Percentiles rank a stretch among this genome's conserved stretches.
These are phyloP conservation scores for Lentinula edodes DNA, from an alignment of 768 basidiomycete genomes.

Conservation along the genomic window DNA sequence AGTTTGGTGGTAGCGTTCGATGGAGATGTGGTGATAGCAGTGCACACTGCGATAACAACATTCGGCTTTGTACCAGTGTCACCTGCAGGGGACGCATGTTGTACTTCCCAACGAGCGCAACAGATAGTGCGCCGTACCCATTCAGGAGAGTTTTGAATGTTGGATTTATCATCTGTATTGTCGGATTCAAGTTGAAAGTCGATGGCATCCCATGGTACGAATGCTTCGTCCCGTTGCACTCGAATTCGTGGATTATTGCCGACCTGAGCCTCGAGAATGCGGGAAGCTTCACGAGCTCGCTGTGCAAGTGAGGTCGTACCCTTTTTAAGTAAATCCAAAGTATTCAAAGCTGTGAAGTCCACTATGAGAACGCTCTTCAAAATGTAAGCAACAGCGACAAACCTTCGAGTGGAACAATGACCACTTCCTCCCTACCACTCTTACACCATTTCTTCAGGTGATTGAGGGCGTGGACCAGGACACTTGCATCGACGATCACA, in stretches of 20 bases:
- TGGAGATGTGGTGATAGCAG: conserved; percentile 26
- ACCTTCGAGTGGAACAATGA: conserved; percentile 91
- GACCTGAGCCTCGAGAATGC: conserved; percentile 84
- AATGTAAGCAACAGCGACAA: conserved; percentile 14
- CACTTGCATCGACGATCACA: conserved; percentile 76
- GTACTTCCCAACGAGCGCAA: conserved; percentile 72
- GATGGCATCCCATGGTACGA: conserved; percentile 76
- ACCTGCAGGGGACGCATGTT: conserved; percentile 32
- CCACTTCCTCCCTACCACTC: conserved; percentile 68
- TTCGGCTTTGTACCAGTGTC: conserved; percentile 18
- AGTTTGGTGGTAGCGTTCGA: conserved; percentile 21
- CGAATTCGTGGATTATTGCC: conserved; percentile 77
- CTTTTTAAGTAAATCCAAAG: conserved; percentile 90
- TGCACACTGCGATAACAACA: conserved; percentile 58
- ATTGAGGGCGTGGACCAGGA: conserved; percentile 70
- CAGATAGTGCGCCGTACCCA: conserved; percentile 84
- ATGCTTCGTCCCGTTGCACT: conserved; percentile 79
- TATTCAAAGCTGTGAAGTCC: conserved; percentile 65
- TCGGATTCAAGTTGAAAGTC: conserved; percentile 35
- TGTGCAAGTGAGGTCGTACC: conserved; percentile 74
- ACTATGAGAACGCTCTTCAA: background rate
- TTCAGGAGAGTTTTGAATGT: conserved; percentile 53
- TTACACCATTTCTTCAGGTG: conserved; percentile 81
- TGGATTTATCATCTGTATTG: conserved; percentile 16
- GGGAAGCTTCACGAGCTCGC: conserved; percentile 81